phyloP scores from a whole-genome alignment of 345 rosid genomes.

The Abelmoschus esculentus region DNA sequence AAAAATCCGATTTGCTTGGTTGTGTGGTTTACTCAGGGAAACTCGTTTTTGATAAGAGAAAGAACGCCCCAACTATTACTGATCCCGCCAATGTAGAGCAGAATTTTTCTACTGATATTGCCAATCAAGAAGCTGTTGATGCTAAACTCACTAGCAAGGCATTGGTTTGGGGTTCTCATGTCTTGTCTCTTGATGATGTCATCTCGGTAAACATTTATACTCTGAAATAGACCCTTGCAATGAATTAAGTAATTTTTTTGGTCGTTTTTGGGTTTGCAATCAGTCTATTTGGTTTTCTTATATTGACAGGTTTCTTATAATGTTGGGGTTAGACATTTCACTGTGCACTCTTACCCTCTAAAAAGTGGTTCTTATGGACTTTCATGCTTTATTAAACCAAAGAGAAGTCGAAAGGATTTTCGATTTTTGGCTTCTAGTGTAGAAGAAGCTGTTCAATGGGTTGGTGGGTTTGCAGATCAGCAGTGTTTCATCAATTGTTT shows the following conservation, averaged over 20 bases:
- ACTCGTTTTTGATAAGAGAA: slow-evolving; percentile 65
- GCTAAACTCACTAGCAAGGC: slow-evolving; percentile 85
- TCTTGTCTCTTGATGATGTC: slow-evolving; percentile 65
- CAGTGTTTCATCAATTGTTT: slow-evolving; percentile 87
- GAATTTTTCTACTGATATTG: slow-evolving; percentile 33
- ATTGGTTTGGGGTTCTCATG: slow-evolving; percentile 71
- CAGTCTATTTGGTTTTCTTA: background rate
- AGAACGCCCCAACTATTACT: slow-evolving; percentile 21
- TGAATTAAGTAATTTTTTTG: slow-evolving; percentile 7
- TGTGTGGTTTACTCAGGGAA: slow-evolving; percentile 65
- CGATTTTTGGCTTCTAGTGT: slow-evolving; percentile 67
- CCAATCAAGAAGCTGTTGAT: slow-evolving; percentile 47
- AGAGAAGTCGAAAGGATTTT: slow-evolving; percentile 74
- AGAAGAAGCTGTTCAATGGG: slow-evolving; percentile 97
- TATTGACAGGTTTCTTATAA: slow-evolving; percentile 65
- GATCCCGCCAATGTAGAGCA: slow-evolving; percentile 20
- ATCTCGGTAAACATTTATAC: slow-evolving; percentile 50
- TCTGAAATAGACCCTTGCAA: slow-evolving; percentile 1
- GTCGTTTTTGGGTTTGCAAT: background rate
- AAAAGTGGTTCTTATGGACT: slow-evolving; percentile 59
- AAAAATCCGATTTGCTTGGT: slow-evolving; percentile 82
- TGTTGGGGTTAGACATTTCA: slow-evolving; percentile 83
- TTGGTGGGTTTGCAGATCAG: slow-evolving; percentile 93
- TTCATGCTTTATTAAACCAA: slow-evolving; percentile 70
- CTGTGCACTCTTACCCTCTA: slow-evolving; percentile 80